Evolutionary conservation across 169 alveolate species (phyloP), one percentile per base, ranked within the genome.

Genomic region (Babesia gibsoni): DNA sequence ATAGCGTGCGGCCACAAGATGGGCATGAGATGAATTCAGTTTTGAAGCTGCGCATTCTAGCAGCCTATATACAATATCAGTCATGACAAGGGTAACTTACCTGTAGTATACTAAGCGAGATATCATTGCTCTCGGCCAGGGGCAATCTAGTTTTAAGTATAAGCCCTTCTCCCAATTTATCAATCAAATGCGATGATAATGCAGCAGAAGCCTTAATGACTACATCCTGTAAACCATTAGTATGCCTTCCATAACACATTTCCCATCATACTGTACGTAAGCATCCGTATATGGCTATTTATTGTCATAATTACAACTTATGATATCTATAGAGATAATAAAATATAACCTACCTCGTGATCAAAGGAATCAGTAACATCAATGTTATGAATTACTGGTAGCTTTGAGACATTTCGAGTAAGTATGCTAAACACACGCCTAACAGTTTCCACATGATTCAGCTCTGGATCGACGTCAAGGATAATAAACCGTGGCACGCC

Each of bases 1-100:
- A 90, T 39, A 90, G 75, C 10, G 96, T 92, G 39, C 96, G 83
- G 8, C 96, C 96, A 73, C 96, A 92, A 10, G 95, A 89, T 6
- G 96, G 96, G 52, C 96, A 92, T 9, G 95, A 87, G 52, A 92
- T 90, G 74, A 90, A 92, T 57, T 92, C 95, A 7, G 95, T 91
- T 81, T 91, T 91, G 78, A 87, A 80, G 65, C 80, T 78, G 23
- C 96, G 80, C 87, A 90, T 87, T 16, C 96, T 82, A 39, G 93
- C 84, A 25, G 86, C 94, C 89, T 91, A 77, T 29, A 85, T 20
- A 30, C 41, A 30, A 16, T 0, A 36, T 53, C 27, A 4, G 23
- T 9, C 36, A 41, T 39, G 27, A 61, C 22, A 14, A 7, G 32
- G 36, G 4, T 8, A 42, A 7, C 4, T 23, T 45, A 77, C 85